These are phyloP conservation scores for Penicillium coffeae DNA, from an alignment of 495 filamentous ascomycete species.

Conservation along the genomic window DNA sequence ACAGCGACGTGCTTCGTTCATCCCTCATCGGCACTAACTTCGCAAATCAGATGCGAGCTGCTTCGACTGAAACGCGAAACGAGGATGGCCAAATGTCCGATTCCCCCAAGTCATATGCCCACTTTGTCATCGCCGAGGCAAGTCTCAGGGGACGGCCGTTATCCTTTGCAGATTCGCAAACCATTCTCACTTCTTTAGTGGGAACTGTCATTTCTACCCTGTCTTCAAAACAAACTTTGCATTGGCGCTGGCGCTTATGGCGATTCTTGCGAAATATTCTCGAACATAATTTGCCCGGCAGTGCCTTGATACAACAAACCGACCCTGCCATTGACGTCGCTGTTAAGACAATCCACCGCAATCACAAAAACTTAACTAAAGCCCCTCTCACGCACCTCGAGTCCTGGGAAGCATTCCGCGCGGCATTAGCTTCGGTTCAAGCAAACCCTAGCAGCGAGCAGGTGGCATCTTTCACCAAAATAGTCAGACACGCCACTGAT, in stretches of 20 bases:
- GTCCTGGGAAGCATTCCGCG: conserved; percentile 41
- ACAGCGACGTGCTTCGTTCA: conserved; percentile 34
- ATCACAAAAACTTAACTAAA: conserved; percentile 28
- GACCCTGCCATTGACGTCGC: conserved; percentile 22
- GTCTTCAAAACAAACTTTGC: conserved; percentile 33
- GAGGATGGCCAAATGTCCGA: conserved; percentile 30
- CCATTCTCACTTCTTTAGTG: conserved; percentile 21
- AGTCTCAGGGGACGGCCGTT: conserved; percentile 28
- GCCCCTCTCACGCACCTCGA: conserved; percentile 28
- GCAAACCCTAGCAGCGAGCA: conserved; percentile 17
- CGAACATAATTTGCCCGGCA: conserved; percentile 23
- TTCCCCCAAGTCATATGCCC: conserved; percentile 31
- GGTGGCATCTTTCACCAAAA: conserved; percentile 18
- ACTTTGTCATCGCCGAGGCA: conserved; percentile 38
- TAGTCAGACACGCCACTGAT: conserved; percentile 26
- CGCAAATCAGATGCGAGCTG: conserved; percentile 31
- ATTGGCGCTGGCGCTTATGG: conserved; percentile 50
- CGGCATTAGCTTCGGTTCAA: conserved; percentile 27
- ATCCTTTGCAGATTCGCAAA: conserved; percentile 21
- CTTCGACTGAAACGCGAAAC: conserved; percentile 24
- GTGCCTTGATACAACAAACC: conserved; percentile 14
- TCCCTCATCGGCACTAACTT: conserved; percentile 30
- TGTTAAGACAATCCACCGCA: conserved; percentile 29
- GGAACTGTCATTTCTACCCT: conserved; percentile 29
- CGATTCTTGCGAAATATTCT: conserved; percentile 35